Evolutionary conservation across 2,329 filamentous ascomycete genomes (phyloP).

Genomic region (Colletotrichum orbiculare): DNA sequence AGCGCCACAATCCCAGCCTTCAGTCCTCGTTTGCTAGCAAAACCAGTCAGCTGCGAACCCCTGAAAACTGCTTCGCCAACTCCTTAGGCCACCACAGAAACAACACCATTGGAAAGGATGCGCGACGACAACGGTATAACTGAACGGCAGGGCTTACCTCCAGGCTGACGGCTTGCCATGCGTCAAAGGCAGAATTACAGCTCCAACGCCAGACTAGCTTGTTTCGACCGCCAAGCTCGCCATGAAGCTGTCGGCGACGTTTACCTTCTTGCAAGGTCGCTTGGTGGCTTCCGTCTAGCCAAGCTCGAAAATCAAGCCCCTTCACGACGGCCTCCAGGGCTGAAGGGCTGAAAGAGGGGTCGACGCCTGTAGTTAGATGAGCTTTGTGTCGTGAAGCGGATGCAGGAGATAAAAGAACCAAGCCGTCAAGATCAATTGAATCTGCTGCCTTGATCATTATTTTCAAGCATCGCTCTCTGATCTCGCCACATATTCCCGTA

Average conservation of each 20-base stretch:
- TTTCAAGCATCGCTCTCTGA: constrained; percentile 15
- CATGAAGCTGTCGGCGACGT: background rate
- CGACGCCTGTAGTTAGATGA: background rate
- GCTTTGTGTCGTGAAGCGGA: background rate
- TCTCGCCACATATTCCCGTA: no score
- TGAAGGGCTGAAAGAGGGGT: constrained; percentile 19
- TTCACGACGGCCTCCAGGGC: constrained; percentile 4
- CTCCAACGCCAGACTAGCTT: background rate
- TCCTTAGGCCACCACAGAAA: constrained; percentile 9
- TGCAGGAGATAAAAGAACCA: constrained; percentile 7
- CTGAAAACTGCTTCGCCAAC: constrained; percentile 7
- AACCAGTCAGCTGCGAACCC: constrained; percentile 5
- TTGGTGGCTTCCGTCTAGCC: constrained; percentile 20
- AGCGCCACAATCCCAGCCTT: background rate
- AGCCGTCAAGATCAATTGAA: background rate
- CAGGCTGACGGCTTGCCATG: constrained; percentile 11
- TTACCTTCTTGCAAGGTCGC: background rate
- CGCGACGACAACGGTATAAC: background rate
- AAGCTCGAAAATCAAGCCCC: constrained; percentile 3
- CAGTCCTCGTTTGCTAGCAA: constrained; percentile 9
- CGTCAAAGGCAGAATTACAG: constrained; percentile 10
- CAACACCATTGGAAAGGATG: constrained; percentile 9
- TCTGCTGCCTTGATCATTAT: background rate
- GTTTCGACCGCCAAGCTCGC: background rate
- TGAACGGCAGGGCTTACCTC: constrained; percentile 7